phyloP scores from a whole-genome alignment of 441 rosid species.

The Biscutella laevigata region DNA sequence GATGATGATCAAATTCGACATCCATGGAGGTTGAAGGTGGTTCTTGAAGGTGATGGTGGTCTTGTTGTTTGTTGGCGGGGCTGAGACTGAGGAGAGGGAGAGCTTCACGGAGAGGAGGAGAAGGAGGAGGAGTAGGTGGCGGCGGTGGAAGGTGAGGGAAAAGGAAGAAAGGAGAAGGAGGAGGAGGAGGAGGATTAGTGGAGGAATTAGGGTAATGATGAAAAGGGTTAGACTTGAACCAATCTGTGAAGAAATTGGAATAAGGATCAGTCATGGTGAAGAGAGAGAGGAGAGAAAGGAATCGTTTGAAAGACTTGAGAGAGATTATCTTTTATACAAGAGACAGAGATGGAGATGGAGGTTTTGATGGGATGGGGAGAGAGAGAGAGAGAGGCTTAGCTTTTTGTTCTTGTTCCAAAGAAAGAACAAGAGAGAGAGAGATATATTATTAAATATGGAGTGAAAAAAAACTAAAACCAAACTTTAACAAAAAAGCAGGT shows the following conservation, averaged over 20 bases:
- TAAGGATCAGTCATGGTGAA: slow-evolving; percentile 78
- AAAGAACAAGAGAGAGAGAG: background rate
- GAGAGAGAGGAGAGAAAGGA: slow-evolving; percentile 15
- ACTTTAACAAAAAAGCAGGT: slow-evolving; percentile 17
- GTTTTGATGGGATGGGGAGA: slow-evolving; percentile 27
- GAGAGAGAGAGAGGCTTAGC: slow-evolving; percentile 6
- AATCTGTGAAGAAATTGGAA: slow-evolving; percentile 64
- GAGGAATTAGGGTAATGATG: slow-evolving; percentile 34
- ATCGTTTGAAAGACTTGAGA: slow-evolving; percentile 28
- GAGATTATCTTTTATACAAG: slow-evolving; percentile 45
- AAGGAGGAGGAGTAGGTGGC: slow-evolving; percentile 45
- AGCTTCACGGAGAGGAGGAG: slow-evolving; percentile 84
- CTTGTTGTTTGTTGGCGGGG: slow-evolving; percentile 41
- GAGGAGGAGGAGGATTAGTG: slow-evolving; percentile 29
- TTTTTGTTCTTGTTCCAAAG: background rate
- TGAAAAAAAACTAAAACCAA: slow-evolving; percentile 17
- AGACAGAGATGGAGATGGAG: slow-evolving; percentile 23
- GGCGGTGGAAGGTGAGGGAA: slow-evolving; percentile 24
- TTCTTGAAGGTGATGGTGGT: slow-evolving; percentile 24
- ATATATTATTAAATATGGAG: slow-evolving; percentile 9
- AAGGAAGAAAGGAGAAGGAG: slow-evolving; percentile 22
- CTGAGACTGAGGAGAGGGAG: slow-evolving; percentile 70
- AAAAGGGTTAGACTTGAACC: slow-evolving; percentile 45
- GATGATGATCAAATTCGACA: slow-evolving; percentile 37
- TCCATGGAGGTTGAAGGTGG: slow-evolving; percentile 43